phyloP scores from a whole-genome alignment of 2,329 filamentous ascomycete genomes.

The Zymoseptoria pseudotritici region DNA sequence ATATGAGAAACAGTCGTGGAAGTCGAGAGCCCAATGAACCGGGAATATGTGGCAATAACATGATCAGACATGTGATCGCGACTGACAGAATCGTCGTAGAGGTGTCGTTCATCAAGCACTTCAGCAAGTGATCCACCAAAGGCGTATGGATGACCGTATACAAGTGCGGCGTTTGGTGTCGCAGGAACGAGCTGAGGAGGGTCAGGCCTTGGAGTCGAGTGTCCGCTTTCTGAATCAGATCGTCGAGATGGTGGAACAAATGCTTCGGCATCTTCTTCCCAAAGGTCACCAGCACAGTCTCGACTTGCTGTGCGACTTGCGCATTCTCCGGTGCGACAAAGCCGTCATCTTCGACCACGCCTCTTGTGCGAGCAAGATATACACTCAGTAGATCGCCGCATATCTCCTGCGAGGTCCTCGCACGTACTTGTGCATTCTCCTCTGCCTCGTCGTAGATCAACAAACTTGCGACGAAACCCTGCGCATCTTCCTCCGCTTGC shows the following conservation, averaged over 20 bases:
- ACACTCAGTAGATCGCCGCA: conserved; percentile 45
- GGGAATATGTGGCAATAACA: conserved; percentile 77
- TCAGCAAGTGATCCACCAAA: conserved; percentile 63
- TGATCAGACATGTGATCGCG: conserved; percentile 66
- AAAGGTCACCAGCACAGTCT: conserved; percentile 46
- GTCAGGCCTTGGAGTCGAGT: conserved; percentile 58
- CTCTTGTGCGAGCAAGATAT: conserved; percentile 37
- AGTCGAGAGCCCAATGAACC: conserved; percentile 61
- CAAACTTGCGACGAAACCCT: conserved; percentile 57
- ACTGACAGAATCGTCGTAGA: conserved; percentile 71
- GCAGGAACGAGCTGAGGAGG: conserved; percentile 65
- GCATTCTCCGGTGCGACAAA: conserved; percentile 37
- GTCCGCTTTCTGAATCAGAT: conserved; percentile 56
- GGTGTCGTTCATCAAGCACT: conserved; percentile 68
- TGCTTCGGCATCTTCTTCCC: conserved; percentile 66
- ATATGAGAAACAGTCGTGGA: conserved; percentile 71
- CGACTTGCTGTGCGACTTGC: conserved; percentile 42
- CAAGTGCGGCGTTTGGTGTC: conserved; percentile 70
- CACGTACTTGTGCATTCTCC: conserved; percentile 41
- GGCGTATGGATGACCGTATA: conserved; percentile 65
- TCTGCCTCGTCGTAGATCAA: conserved; percentile 56
- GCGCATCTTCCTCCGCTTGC: conserved; percentile 55
- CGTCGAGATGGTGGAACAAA: conserved; percentile 59
- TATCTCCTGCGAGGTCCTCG: conserved; percentile 52
- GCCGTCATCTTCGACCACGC: conserved; percentile 29